These are phyloP conservation scores for Styphnolobium japonicum DNA, from an alignment of 306 rosid genomes.

Conservation along the genomic window DNA sequence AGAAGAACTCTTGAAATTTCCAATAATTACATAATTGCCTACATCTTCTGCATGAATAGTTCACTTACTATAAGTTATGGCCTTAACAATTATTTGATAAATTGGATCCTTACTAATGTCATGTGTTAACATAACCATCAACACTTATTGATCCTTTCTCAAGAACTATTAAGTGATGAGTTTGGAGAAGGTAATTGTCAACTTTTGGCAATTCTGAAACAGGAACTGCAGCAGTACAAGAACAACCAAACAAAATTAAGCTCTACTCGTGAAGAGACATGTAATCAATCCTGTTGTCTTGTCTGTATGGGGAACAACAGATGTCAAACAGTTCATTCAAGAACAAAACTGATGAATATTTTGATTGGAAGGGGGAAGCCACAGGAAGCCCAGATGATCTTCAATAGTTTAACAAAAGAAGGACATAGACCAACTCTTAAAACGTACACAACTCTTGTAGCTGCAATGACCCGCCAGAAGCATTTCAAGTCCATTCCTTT, in stretches of 20 bases:
- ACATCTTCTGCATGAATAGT: neutral
- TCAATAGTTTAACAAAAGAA: constrained; percentile 63
- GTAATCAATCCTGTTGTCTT: constrained; percentile 51
- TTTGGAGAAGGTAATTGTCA: neutral
- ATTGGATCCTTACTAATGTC: neutral
- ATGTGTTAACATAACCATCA: neutral
- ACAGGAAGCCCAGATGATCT: constrained; percentile 68
- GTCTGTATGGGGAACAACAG: constrained; percentile 57
- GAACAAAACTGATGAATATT: constrained; percentile 80
- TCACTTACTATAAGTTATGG: neutral
- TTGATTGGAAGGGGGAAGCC: constrained; percentile 71
- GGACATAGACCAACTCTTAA: constrained; percentile 82
- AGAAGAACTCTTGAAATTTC: neutral
- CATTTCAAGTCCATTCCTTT: constrained; percentile 71
- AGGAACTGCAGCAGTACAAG: constrained; percentile 52
- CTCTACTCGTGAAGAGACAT: constrained; percentile 45
- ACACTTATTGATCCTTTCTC: neutral
- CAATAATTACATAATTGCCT: neutral
- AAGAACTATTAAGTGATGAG: neutral
- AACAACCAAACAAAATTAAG: constrained; percentile 34
- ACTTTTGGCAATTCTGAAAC: constrained; percentile 27
- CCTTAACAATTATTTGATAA: neutral
- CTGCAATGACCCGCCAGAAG: constrained; percentile 82
- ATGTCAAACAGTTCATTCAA: constrained; percentile 75
- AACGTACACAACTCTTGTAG: constrained; percentile 87